Percentiles rank a stretch among this genome's conserved stretches.
Conservation (phyloP, 345 rosid species). For the Gossypium raimondii region DNA sequence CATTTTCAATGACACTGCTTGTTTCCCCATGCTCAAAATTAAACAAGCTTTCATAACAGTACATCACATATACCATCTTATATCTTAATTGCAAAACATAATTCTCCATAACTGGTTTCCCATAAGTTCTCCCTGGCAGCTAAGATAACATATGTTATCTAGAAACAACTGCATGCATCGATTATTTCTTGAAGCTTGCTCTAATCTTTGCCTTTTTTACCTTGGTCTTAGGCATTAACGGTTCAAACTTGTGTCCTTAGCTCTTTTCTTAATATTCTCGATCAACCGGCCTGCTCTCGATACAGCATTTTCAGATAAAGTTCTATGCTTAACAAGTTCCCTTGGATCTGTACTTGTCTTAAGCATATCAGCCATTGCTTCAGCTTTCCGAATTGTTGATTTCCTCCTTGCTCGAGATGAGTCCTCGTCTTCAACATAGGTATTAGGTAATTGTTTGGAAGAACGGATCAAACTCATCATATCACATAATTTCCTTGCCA, state of each 20-base stretch:
- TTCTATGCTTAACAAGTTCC: constrained; percentile 45
- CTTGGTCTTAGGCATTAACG: neutral
- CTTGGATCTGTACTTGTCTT: constrained; percentile 66
- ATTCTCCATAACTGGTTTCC: neutral
- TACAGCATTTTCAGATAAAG: constrained; percentile 24
- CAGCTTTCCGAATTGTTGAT: constrained; percentile 60
- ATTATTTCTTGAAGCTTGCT: neutral
- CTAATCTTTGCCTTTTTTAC: neutral
- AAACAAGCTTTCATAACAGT: neutral
- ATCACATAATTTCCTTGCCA: constrained; percentile 45
- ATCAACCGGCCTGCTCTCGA: constrained; percentile 27
- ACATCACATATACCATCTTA: neutral
- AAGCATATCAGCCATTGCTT: constrained; percentile 70
- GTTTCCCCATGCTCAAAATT: neutral
- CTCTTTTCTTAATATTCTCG: constrained; percentile 25
- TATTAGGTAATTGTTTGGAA: constrained; percentile 57
- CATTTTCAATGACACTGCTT: neutral
- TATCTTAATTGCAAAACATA: too few relatives aligned
- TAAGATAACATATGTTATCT: neutral
- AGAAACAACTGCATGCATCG: neutral
- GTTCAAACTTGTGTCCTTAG: constrained; percentile 5
- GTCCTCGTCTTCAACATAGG: constrained; percentile 31
- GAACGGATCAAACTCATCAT: constrained; percentile 65
- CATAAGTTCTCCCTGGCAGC: neutral
- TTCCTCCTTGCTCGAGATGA: constrained; percentile 41